phyloP scores from a whole-genome alignment of 148 eudicot species.

The Talinum fruticosum region DNA sequence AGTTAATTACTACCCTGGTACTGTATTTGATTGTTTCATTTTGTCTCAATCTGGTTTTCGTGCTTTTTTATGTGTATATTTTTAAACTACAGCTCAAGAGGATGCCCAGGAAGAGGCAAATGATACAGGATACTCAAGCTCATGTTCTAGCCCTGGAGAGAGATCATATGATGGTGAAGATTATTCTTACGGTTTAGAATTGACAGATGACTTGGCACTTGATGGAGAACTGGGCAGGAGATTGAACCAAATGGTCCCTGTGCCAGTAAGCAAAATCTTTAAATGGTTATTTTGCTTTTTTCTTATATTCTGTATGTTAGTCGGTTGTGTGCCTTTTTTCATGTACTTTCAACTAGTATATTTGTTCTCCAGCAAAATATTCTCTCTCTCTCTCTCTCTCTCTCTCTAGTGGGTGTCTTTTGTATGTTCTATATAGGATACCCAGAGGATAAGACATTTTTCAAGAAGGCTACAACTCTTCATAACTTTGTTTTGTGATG shows the following conservation, averaged over 20 bases:
- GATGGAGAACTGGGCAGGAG: conserved; percentile 95
- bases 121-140: conserved; percentile 56
- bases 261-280: conserved; percentile 68
- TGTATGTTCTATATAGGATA: neutral
- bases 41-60: neutral
- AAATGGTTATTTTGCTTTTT: neutral
- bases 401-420: conserved; percentile 4
- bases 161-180: conserved; percentile 63
- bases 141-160: conserved; percentile 74
- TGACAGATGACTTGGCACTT: conserved; percentile 63
- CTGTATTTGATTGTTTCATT: conserved; percentile 12
- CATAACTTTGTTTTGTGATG: neutral
- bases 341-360: neutral
- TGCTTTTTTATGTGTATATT: conserved; percentile 20
- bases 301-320: too few species aligned
- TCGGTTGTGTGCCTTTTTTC: neutral
- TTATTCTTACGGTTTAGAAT: conserved; percentile 50
- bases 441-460: neutral
- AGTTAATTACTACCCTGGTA: conserved; percentile 52
- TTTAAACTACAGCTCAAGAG: conserved; percentile 43
- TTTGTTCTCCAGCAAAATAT: neutral
- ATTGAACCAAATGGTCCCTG: conserved; percentile 61
- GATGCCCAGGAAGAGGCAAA: conserved; percentile 34
- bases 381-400: neutral
- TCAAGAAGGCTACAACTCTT: neutral